Base-by-base conservation (phyloP, 1,139 yeast species). In the Spathaspora sp. region DNA sequence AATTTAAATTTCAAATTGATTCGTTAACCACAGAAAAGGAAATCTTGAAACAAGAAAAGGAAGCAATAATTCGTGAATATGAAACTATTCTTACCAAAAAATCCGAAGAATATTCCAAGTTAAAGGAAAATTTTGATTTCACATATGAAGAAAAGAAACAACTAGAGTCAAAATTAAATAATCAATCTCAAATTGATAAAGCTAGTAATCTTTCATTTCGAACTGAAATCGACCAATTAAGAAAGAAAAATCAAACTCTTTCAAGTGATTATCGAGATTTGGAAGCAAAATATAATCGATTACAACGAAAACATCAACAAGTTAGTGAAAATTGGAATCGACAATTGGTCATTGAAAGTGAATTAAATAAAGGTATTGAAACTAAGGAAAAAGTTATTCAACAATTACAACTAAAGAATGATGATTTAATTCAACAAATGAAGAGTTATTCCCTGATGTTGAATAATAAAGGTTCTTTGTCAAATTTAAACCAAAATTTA, bases 101-200 rank as follows among this genome's bases (percentile, higher is more conserved):
- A 52, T 67, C 63, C 49, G 65, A 65, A 41, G 69, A 65, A 43
- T 55, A 64, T 41, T 59, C 59, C 23, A 59, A 63, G 20, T 60
- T 84, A 25, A 79, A 81, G 54, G 68, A 70, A 38, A 81, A 84
- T 54, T 73, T 87, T 31, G 71, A 79, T 29, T 84, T 72, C 47
- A 80, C 86, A 48, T 70, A 81, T 45, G 71, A 76, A 39, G 81
- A 84, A 54, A 74, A 84, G 36, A 72, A 76, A 43, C 77, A 80
- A 42, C 61, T 85, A 38, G 86, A 84, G 48, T 68, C 76, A 7
- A 76, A 78, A 46, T 63, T 77, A 40, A 63, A 75, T 18, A 72
- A 74, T 42, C 79, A 79, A 48, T 68, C 77, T 8, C 76, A 76
- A 44, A 79, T 66, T 3, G 56, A 73, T 41, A 56, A 76, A 23